Base-by-base conservation (phyloP, 139 green algal genomes). In the Desmodesmus armatus region DNA sequence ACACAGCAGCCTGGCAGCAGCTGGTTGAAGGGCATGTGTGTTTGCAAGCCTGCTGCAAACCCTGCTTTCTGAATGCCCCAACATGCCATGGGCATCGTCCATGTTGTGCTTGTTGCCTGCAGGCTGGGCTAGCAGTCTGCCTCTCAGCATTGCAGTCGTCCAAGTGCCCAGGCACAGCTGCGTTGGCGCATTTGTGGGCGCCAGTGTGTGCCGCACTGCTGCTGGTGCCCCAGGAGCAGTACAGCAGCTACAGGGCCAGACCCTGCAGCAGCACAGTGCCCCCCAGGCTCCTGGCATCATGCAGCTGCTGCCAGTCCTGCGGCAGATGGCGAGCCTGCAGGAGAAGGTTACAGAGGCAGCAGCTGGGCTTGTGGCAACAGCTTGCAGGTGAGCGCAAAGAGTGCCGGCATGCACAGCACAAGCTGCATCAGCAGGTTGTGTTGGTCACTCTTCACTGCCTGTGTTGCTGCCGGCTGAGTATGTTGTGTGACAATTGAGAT, bases 141-240 rank as follows among this genome's bases (percentile, higher is more conserved):
- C 39, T 29, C 31, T 35, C 53, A 23, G 53, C 76, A 5, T 35
- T 82, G 53, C 76, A 82, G 76, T 72, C 33, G 23, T 27, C 76
- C 37, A 47, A n/a, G 55, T 60, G 76, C 55, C 55, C 53, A 27
- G 49, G 76, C 37, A 72, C 76, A 25, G 40, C 76, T 39, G 40
- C 76, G 25, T 71, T 72, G 27, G 35, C 27, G 25, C 76, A 82
- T 55, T 55, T 82, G 33, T 82, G 76, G 76, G 76, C 37, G 9
- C 76, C 76, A 7, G 76, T 82, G 37, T 72, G 55, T 71, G 76
- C 76, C 17, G 37, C 53, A n/a, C n/a, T 82, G 25, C 76, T 82
- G 53, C 62, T 47, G 11, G 41, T 82, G 4, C 35, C 76, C 15
- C 55, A 82, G 55, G 27, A 67, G 37, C 41, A 62, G 71, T 51